Evolutionary conservation across 176 grass and related monocot species (phyloP), one percentile per base, ranked within the genome.

Genomic region (Oryza glaberrima): DNA sequence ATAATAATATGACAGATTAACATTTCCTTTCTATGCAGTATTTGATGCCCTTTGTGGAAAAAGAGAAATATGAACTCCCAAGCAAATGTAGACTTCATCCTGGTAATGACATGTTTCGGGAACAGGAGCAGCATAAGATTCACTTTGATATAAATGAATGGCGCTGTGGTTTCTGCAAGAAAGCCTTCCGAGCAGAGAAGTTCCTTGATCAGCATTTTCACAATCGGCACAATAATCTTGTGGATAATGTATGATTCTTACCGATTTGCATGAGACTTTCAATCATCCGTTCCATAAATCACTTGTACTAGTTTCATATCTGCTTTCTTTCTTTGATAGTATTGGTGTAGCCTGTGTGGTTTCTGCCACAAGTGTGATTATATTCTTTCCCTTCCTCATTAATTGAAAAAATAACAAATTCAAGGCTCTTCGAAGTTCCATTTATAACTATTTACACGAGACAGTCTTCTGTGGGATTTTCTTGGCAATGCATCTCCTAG

Each of bases 171-270:
- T 95, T 93, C 86, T 98, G 96, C 83, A 98, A 98, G 85, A 98
- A 98, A 86, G 91, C 77, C 19, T 98, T 98, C 66, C 91, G 89
- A 75, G 92, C 96, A 81, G 96, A 98, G 77, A 98, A 98, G 81
- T 98, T 95, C 85, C 86, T 98, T 9, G 96, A 98, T 82, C 90
- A 95, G 56, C 96, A 98, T 95, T 98, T 94, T 85, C 91, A 91
- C 44, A 95, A 98, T 78, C 89, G 96, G 26, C 96, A 98, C 77
- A 88, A 86, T 51, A 92, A 95, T 86, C 66, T 98, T 26, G 83
- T 95, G 44, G 76, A 94, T 87, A 65, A 88, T 87, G 96, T 98
- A 95, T 48, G 87, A 35, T 85, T 75, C 67, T 70, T 36, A 51
- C 32, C 65, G 22, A 19, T 52, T 76, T 72, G 41, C 19, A 40